Percentiles rank a stretch among this genome's conserved stretches.
Conservation (phyloP, 768 basidiomycete genomes). For the Leccinum fibrillosum region DNA sequence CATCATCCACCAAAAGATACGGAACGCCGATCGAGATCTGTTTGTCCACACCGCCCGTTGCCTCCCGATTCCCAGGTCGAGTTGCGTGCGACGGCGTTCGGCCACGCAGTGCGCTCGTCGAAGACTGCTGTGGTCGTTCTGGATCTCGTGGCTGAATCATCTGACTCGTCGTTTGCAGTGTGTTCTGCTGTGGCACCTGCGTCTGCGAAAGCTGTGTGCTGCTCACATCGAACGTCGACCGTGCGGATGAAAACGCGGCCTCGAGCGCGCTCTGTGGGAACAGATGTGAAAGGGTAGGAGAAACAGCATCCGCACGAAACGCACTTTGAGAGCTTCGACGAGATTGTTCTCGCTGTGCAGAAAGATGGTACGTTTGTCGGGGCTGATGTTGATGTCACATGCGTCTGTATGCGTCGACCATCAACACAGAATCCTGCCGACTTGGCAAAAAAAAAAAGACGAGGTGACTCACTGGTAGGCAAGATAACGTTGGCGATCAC, state of each 20-base stretch:
- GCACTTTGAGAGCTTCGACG: slow-evolving; percentile 73
- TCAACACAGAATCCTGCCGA: not conserved
- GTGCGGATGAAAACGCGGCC: slow-evolving; percentile 56
- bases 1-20: slow-evolving; percentile 1
- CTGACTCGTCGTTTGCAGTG: slow-evolving; percentile 3
- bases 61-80: not conserved
- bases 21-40: slow-evolving; percentile 10
- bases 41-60: not conserved
- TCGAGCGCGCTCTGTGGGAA: slow-evolving; percentile 59
- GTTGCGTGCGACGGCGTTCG: not conserved
- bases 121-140: slow-evolving; percentile 1
- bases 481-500: slow-evolving; percentile 80
- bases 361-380: slow-evolving; percentile 95
- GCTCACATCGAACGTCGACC: slow-evolving; percentile 69
- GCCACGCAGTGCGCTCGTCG: not conserved
- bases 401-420: slow-evolving; percentile 44
- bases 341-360: slow-evolving; percentile 84
- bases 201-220: slow-evolving; percentile 16
- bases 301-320: not conserved
- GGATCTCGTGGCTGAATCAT: not conserved
- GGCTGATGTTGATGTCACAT: slow-evolving; percentile 92
- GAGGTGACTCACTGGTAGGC: slow-evolving; percentile 59
- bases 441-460: not conserved
- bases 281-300: not conserved
- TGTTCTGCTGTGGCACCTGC: slow-evolving; percentile 4